Conservation (phyloP, 129 eudicot genomes). For the Logfia minima region DNA sequence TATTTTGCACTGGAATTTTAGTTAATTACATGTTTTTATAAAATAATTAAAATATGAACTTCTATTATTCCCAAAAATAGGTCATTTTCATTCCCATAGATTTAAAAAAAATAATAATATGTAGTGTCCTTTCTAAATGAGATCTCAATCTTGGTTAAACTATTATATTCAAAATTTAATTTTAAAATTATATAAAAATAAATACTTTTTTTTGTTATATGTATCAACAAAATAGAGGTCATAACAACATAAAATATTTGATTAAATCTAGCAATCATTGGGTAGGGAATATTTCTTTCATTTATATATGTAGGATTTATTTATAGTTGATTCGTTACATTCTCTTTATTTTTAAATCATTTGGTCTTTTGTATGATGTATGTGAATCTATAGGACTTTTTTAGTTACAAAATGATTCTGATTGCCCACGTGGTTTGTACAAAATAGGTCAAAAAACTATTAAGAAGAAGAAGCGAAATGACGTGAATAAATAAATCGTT, state of each 20-base stretch:
- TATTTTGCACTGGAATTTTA: not conserved
- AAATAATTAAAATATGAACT: not conserved
- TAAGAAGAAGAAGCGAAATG: not conserved
- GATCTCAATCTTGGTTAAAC: not conserved
- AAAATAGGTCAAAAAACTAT: not conserved
- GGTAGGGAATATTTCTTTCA: not conserved
- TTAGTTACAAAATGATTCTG: not conserved
- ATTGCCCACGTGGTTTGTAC: constrained; percentile 19
- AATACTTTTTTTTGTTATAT: not conserved
- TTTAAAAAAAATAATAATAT: not conserved
- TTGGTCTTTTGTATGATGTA: constrained; percentile 19
- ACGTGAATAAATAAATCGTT: not conserved
- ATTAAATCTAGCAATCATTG: constrained; percentile 12
- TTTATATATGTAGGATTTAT: constrained; percentile 8
- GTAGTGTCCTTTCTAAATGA: not conserved
- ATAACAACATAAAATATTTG: constrained; percentile 14
- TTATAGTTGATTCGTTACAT: constrained; percentile 18
- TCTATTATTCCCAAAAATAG: not conserved
- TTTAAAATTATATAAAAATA: not conserved
- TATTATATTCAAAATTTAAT: not conserved
- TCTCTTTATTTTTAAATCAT: not conserved
- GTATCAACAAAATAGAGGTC: not conserved
- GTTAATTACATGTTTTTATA: not conserved
- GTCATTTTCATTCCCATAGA: not conserved
- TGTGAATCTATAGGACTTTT: constrained; percentile 12